Evolutionary conservation across 192 early-diverging fungal genomes (phyloP), one percentile per base, ranked within the genome.

Genomic region (Endogone sp.): DNA sequence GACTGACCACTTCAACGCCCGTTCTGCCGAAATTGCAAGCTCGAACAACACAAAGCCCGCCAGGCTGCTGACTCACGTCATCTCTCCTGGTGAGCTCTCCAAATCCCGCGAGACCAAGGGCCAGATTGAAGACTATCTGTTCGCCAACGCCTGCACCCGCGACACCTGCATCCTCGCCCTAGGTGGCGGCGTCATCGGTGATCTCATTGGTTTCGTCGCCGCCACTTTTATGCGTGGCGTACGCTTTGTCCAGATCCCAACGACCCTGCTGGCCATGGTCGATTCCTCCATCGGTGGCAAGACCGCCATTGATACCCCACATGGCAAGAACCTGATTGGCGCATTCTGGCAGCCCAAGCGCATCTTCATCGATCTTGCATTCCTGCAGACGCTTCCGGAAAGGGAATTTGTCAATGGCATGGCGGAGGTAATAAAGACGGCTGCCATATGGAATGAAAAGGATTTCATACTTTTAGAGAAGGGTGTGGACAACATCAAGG

Each of bases 361-460:
- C 27, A 95, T 95, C 49, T 99, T 89, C 74, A 96, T 98, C 76
- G 96, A 99, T 80, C 77, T 95, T 56, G 73, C 82, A 4, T 93
- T 93, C 66, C 80, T 99, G 26, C 79, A 85, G 63, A 96, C 93
- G 10, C 80, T 98, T 59, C 96, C 97, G 1, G 85, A 85, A 28
- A 89, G 97, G 69, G 93, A 97, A 77, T 97, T 97, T 78, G 84
- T 91, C 6, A 98, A 98, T 76, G 97, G 95, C 10, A 92, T 99
- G 90, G 97, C 94, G 4, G 97, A 99, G 79, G 90, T 99, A 11
- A 92, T 99, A 73, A 98, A 99, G 85, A 98, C 96, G 2, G 96
- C 96, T 3, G 94, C 95, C 28, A 95, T 99, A 75, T 95, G 91
- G 90, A 82, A 79, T 59, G 86, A 92, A 58, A 79, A 84, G 59